phyloP scores from a whole-genome alignment of 768 basidiomycete species.

The Leccinum barrowsii region DNA sequence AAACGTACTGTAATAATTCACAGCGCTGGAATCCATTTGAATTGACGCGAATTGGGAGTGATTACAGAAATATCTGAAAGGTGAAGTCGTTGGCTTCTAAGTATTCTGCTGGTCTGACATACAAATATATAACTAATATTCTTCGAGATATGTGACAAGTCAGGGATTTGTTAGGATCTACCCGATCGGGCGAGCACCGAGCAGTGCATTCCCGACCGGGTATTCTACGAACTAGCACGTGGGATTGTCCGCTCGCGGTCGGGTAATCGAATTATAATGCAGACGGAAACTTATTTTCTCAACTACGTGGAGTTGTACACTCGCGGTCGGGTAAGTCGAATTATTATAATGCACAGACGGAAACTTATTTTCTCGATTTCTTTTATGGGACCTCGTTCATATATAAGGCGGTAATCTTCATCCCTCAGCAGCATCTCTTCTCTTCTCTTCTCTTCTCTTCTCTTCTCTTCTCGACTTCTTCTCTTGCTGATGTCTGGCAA shows the following conservation, averaged over 20 bases:
- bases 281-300: too few relatives aligned
- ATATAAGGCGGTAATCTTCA: background rate
- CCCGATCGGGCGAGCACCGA: background rate
- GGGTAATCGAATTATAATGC: background rate
- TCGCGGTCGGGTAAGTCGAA: background rate
- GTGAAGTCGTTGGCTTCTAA: too few relatives aligned
- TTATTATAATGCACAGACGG: background rate
- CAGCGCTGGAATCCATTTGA: too few relatives aligned
- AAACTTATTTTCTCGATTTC: background rate
- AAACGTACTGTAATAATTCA: too few relatives aligned
- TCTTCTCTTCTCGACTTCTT: background rate
- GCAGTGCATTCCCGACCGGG: background rate
- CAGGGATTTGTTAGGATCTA: background rate
- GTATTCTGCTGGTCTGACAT: too few relatives aligned
- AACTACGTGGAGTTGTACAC: too few relatives aligned
- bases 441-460: background rate
- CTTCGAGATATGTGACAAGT: too few relatives aligned
- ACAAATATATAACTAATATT: too few relatives aligned
- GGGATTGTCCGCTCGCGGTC: background rate
- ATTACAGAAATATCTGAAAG: too few relatives aligned
- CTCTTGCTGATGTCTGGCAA: background rate
- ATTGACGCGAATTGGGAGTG: too few relatives aligned
- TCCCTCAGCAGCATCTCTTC: background rate
- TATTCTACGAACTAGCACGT: background rate
- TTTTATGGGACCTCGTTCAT: background rate